Base-by-base conservation (phyloP, 768 basidiomycete species). In the Paxillus rubicundulus region DNA sequence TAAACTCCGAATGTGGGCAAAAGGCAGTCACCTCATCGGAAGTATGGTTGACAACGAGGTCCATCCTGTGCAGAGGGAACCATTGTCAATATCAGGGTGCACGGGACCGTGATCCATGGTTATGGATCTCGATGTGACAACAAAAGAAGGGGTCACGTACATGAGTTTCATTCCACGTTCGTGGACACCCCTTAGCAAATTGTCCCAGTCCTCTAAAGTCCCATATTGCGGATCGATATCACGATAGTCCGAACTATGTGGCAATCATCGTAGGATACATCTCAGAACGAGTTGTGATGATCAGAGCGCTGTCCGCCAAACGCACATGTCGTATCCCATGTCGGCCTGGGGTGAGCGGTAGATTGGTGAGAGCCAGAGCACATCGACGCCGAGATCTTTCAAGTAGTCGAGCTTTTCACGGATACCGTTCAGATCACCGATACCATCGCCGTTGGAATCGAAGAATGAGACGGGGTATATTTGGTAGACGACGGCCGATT, bases 281-380 rank as follows among this genome's bases (percentile, higher is more conserved):
- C 21, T 36, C 16, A 46, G 14, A 13, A 14, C 28, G 8, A 13
- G 13, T n/a, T 10, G 20, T 18, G 9, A 27, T 6, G 8, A 21
- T 1, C 16, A 13, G 10, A 5, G 24, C 51, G 4, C 3, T 2
- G 33, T 18, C 9, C 13, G 28, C 16, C n/a, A 5, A 7, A 54
- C 76, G 51, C 59, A 83, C 82, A 85, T 85, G 60, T 86, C 84
- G 53, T 87, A 86, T 8, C 85, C 86, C 85, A 87, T 87, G 66
- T 89, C 86, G 2, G 79, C 81, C 50, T 81, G 71, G 0, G 86
- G 87, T 2, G 80, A 82, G 48, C 76, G 74, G 68, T 87, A 90
- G 38, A 89, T 87, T 39, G 64, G 61, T 0, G 56, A 61, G 14
- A 89, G 74, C 87, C 87, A 90, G 14, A 89, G 60, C 0, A 83